These are phyloP conservation scores for Leccinum boreale DNA, from an alignment of 768 basidiomycete species.

Conservation along the genomic window DNA sequence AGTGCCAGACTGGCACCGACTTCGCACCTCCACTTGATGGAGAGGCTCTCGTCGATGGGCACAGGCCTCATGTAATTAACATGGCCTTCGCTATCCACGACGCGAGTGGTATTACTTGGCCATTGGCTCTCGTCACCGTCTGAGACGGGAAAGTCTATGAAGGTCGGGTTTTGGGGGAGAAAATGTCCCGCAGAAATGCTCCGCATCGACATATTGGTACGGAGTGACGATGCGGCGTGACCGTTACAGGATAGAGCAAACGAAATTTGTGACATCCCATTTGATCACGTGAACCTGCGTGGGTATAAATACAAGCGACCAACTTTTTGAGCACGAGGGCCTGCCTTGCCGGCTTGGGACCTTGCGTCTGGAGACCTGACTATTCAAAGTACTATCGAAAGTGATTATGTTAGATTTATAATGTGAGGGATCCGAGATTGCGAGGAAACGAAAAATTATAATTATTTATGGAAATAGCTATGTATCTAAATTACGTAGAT, in stretches of 20 bases:
- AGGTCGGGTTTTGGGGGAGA: constrained; percentile 53
- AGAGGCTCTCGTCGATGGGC: constrained; percentile 44
- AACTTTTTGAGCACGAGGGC: too few species aligned
- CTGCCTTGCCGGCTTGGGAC: too few species aligned
- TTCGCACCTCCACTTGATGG: constrained; percentile 56
- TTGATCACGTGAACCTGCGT: too few species aligned
- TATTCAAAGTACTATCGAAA: too few species aligned
- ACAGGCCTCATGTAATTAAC: constrained; percentile 71
- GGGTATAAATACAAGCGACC: neutral
- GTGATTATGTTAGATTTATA: too few species aligned
- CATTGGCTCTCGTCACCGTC: constrained; percentile 56
- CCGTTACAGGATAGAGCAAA: neutral
- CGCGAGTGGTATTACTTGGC: constrained; percentile 54
- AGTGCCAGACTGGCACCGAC: constrained; percentile 42
- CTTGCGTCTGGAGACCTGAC: too few species aligned
- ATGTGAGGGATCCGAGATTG: too few species aligned
- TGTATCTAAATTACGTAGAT: too few species aligned
- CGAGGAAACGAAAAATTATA: too few species aligned
- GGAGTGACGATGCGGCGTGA: neutral
- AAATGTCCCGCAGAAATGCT: constrained; percentile 11
- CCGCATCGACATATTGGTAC: constrained; percentile 24
- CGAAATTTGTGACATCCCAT: neutral
- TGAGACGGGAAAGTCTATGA: constrained; percentile 55
- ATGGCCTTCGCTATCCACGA: constrained; percentile 56
- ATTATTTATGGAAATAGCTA: too few species aligned